These are phyloP conservation scores for Pulveroboletus sp. DNA, from an alignment of 768 basidiomycete genomes.

Conservation along the genomic window DNA sequence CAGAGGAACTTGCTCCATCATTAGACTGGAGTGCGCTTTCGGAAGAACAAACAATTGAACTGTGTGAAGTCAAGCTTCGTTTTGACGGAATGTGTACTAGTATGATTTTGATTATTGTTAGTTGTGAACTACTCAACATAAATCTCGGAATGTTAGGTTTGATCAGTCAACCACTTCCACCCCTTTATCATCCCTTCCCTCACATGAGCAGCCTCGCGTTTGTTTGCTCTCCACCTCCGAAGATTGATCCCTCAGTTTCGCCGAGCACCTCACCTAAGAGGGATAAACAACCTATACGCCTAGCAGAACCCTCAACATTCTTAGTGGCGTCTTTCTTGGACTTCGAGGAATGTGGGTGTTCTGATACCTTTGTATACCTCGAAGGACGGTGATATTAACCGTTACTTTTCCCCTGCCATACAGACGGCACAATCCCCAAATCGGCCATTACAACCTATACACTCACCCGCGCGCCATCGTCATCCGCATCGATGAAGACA, in stretches of 20 bases:
- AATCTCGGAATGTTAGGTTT: slow-evolving; percentile 33
- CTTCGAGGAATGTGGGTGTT: slow-evolving; percentile 54
- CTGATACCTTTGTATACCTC: not conserved
- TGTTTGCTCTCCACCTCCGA: slow-evolving; percentile 36
- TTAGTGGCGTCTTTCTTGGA: slow-evolving; percentile 54
- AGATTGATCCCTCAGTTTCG: slow-evolving; percentile 22
- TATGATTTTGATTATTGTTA: slow-evolving; percentile 26
- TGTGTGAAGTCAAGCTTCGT: slow-evolving; percentile 55
- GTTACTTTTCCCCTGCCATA: slow-evolving; percentile 37
- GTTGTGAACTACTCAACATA: slow-evolving; percentile 3
- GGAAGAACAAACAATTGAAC: slow-evolving; percentile 55
- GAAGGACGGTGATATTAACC: slow-evolving; percentile 11
- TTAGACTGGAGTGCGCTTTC: slow-evolving; percentile 52
- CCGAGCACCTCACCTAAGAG: slow-evolving; percentile 26
- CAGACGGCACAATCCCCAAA: slow-evolving; percentile 37
- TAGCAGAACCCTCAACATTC: slow-evolving; percentile 36
- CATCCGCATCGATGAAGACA: slow-evolving; percentile 17
- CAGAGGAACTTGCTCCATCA: slow-evolving; percentile 23
- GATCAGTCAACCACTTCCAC: slow-evolving; percentile 40
- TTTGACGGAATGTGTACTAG: slow-evolving; percentile 44
- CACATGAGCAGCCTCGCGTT: slow-evolving; percentile 46
- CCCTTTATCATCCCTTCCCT: slow-evolving; percentile 37
- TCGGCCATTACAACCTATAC: slow-evolving; percentile 34
- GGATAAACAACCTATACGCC: slow-evolving; percentile 23
- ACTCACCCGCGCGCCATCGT: slow-evolving; percentile 32